Conservation (phyloP, 345 rosid genomes). For the Hypericum androsaemum region DNA sequence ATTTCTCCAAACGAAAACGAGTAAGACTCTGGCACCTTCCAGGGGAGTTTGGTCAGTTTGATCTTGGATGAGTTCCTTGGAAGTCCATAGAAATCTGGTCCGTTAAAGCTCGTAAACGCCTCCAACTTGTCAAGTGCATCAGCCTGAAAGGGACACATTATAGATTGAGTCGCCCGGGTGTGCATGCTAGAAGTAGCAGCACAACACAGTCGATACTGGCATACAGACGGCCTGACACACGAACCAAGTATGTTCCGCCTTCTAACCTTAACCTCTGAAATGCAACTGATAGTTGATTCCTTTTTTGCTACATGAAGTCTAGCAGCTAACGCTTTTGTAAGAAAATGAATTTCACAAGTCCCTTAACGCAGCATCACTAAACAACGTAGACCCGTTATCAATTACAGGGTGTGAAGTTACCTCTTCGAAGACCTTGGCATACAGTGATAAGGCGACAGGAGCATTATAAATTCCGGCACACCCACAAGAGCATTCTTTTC, state of each 20-base stretch:
- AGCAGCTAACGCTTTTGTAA: too few species aligned
- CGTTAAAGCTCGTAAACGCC: slow-evolving; percentile 89
- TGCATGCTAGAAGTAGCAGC: too few species aligned
- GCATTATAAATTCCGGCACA: slow-evolving; percentile 91
- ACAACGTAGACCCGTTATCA: not conserved
- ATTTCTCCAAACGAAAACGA: slow-evolving; percentile 67
- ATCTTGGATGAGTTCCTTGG: slow-evolving; percentile 73
- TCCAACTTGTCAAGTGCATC: slow-evolving; percentile 90
- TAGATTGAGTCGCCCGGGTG: not conserved
- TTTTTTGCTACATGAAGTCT: too few species aligned
- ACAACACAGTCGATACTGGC: too few species aligned
- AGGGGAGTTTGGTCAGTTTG: slow-evolving; percentile 47
- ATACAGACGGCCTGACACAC: too few species aligned
- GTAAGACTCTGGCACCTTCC: slow-evolving; percentile 70
- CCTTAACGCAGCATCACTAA: too few species aligned
- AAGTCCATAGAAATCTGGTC: slow-evolving; percentile 91
- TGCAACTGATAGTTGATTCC: too few species aligned
- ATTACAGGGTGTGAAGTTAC: slow-evolving; percentile 19
- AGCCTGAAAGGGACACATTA: slow-evolving; percentile 36
- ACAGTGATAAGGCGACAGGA: slow-evolving; percentile 55
- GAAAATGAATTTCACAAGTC: too few species aligned
- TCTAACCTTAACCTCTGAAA: too few species aligned
- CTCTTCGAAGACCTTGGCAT: slow-evolving; percentile 78
- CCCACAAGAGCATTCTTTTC: slow-evolving; percentile 77
- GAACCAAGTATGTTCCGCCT: too few species aligned